Percentiles rank a stretch among this genome's conserved stretches.
These are phyloP conservation scores for Phytophthora citricola DNA, from an alignment of 352 stramenopile genomes.

Conservation along the genomic window DNA sequence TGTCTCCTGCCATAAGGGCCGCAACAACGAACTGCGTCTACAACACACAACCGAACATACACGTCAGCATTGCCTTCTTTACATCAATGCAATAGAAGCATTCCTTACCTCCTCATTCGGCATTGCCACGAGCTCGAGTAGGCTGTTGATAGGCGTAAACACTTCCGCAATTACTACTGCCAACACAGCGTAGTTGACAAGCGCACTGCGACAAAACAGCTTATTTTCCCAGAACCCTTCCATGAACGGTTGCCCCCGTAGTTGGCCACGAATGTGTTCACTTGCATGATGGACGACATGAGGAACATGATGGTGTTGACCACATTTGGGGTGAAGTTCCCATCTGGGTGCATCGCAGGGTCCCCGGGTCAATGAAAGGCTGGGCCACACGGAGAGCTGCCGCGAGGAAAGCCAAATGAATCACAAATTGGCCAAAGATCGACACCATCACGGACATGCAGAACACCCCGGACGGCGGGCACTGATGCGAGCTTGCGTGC, in stretches of 20 bases:
- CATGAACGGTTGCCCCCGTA: conserved; percentile 99
- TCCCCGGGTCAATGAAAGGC: conserved; percentile 88
- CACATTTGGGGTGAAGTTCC: conserved; percentile 97
- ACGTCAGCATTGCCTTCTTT: conserved; percentile 5
- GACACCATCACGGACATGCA: conserved; percentile 92
- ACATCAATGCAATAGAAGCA: not conserved
- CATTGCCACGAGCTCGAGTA: conserved; percentile 92
- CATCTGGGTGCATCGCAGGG: conserved; percentile 78
- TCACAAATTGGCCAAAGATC: conserved; percentile 96
- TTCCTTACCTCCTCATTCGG: conserved; percentile 60
- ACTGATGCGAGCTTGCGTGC: conserved; percentile 91
- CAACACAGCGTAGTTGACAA: conserved; percentile 79
- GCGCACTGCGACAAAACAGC: conserved; percentile 89
- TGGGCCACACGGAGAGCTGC: conserved; percentile 90
- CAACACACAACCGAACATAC: conserved; percentile 10
- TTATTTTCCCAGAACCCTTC: conserved; percentile 97
- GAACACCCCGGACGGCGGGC: conserved; percentile 96
- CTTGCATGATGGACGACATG: conserved; percentile 92
- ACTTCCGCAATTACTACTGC: conserved; percentile 92
- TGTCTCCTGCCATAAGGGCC: conserved; percentile 64
- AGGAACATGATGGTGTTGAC: conserved; percentile 99
- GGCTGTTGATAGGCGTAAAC: conserved; percentile 90
- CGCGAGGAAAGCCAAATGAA: conserved; percentile 95
- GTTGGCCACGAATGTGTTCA: conserved; percentile 98
- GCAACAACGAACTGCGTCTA: conserved; percentile 55